Conservation (phyloP, 2,329 filamentous ascomycete species). For the Fusarium buharicum region DNA sequence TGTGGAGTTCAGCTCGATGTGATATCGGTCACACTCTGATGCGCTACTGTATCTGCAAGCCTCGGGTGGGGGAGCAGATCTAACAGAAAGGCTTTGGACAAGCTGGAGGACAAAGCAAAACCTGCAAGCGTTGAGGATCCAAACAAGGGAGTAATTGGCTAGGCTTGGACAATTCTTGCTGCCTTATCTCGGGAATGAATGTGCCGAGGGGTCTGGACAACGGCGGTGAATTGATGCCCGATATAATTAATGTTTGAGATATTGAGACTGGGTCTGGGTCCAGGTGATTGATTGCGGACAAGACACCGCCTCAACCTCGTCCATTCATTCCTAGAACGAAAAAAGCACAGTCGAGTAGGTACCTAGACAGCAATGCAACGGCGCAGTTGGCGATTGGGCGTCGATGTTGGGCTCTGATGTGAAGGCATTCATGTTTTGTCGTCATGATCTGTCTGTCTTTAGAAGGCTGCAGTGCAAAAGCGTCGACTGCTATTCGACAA, state of each 20-base stretch:
- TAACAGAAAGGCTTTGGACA: slow-evolving; percentile 7
- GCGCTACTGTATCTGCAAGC: slow-evolving; percentile 12
- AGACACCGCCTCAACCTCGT: slow-evolving; percentile 4
- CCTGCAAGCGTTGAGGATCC: neutral
- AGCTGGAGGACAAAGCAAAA: slow-evolving; percentile 6
- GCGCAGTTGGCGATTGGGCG: slow-evolving; percentile 20
- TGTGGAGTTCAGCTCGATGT: slow-evolving; percentile 27
- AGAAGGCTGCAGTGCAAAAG: slow-evolving; percentile 7
- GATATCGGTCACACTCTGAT: slow-evolving; percentile 13
- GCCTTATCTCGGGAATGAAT: neutral
- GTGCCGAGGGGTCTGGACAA: slow-evolving; percentile 11
- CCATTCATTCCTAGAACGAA: neutral
- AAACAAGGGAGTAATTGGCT: slow-evolving; percentile 3
- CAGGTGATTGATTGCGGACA: neutral
- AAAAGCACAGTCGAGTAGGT: neutral
- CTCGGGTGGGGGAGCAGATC: slow-evolving; percentile 9
- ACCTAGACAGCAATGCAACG: slow-evolving; percentile 9
- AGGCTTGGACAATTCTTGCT: slow-evolving; percentile 7
- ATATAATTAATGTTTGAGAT: slow-evolving; percentile 11
- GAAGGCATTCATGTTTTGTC: slow-evolving; percentile 14
- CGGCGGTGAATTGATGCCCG: slow-evolving; percentile 30
- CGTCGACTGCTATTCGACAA: slow-evolving; percentile 31
- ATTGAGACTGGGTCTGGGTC: slow-evolving; percentile 5
- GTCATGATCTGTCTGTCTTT: slow-evolving; percentile 7
- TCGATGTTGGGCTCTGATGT: slow-evolving; percentile 29